Conservation (phyloP, 176 grass and related monocot species). For the Avena eriantha region DNA sequence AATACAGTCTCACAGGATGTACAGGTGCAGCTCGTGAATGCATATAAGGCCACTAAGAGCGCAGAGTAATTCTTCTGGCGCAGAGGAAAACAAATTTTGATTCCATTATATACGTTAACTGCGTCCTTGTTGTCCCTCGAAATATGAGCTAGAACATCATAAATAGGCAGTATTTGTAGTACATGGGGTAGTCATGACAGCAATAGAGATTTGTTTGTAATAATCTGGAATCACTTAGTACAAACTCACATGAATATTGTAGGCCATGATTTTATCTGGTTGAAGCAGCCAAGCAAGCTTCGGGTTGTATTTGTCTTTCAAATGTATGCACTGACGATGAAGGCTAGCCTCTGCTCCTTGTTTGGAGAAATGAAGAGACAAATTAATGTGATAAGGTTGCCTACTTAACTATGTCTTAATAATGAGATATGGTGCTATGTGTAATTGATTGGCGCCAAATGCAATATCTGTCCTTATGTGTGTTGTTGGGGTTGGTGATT, state of each 20-base stretch:
- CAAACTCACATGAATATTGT: constrained; percentile 21
- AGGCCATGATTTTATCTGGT: background rate
- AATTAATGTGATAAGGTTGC: background rate
- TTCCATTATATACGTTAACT: constrained; percentile 25
- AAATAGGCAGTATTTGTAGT: constrained; percentile 28
- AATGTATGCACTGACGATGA: background rate
- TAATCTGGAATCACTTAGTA: constrained; percentile 16
- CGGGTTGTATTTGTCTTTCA: background rate
- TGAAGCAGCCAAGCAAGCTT: background rate
- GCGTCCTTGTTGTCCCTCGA: background rate
- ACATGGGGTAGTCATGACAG: constrained; percentile 1
- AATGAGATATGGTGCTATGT: too few species aligned
- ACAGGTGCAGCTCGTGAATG: constrained; percentile 82
- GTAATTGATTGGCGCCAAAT: too few species aligned
- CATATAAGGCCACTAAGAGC: constrained; percentile 67
- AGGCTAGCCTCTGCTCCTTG: background rate
- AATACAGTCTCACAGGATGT: constrained; percentile 84
- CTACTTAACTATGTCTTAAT: background rate
- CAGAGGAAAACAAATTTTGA: constrained; percentile 32
- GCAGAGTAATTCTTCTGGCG: constrained; percentile 54
- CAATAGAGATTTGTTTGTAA: constrained; percentile 25
- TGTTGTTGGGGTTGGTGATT: too few species aligned
- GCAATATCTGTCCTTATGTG: too few species aligned
- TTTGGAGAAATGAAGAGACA: background rate
- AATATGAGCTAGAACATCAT: constrained; percentile 29